phyloP scores from a whole-genome alignment of 805 yeast species.

The Saccharomyces kudriavzevii region DNA sequence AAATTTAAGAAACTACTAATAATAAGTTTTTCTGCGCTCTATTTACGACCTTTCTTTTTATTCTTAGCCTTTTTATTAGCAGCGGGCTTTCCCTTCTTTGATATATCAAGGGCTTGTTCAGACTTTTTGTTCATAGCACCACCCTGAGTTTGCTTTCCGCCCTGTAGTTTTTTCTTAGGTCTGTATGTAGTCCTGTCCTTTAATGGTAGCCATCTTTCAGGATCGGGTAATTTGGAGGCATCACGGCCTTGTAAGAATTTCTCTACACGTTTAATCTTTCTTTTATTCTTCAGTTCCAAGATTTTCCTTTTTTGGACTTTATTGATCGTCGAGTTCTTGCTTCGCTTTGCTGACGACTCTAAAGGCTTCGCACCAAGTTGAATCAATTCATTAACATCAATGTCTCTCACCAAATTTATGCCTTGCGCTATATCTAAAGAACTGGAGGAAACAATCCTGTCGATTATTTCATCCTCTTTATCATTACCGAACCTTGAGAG shows the following conservation, averaged over 20 bases:
- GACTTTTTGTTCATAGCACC: constrained; percentile 41
- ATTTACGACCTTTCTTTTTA: constrained; percentile 23
- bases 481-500: constrained; percentile 1
- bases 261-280: constrained; percentile 15
- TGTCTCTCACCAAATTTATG: constrained; percentile 10
- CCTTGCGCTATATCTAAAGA: constrained; percentile 11
- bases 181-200: constrained; percentile 78
- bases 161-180: constrained; percentile 53
- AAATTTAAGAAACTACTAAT: not conserved
- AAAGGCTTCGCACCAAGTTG: constrained; percentile 15
- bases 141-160: constrained; percentile 52
- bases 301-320: constrained; percentile 25
- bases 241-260: constrained; percentile 15
- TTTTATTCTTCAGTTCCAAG: constrained; percentile 17
- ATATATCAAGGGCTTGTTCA: constrained; percentile 28
- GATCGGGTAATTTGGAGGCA: constrained; percentile 37
- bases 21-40: not conserved
- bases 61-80: constrained; percentile 8
- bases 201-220: constrained; percentile 88
- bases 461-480: constrained; percentile 10
- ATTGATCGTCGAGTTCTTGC: constrained; percentile 8
- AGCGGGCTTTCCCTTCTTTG: constrained; percentile 13
- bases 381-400: constrained; percentile 20
- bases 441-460: constrained; percentile 6
- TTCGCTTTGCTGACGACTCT: constrained; percentile 6